These are phyloP conservation scores for Boechera divaricarpa DNA, from an alignment of 345 rosid genomes.

Conservation along the genomic window DNA sequence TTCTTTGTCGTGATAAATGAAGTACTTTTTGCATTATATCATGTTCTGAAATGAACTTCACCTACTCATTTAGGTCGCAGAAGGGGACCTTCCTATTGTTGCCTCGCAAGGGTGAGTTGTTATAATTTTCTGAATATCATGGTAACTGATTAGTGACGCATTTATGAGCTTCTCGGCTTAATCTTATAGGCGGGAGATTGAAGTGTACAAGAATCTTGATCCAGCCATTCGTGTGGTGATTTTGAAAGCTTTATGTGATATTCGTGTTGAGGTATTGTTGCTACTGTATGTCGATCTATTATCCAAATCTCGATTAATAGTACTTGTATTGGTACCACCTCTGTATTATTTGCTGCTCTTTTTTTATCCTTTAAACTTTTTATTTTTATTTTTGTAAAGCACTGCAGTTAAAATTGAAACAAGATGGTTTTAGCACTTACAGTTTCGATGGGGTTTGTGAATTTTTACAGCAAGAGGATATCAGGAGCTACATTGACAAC, in stretches of 20 bases:
- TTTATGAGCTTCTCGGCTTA: constrained; percentile 44
- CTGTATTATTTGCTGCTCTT: constrained; percentile 7
- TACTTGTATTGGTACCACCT: constrained; percentile 4
- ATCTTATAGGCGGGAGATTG: constrained; percentile 74
- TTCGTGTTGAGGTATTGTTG: constrained; percentile 90
- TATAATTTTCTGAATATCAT: constrained; percentile 35
- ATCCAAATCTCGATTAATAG: background rate
- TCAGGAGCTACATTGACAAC: constrained; percentile 85
- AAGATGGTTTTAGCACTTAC: constrained; percentile 8
- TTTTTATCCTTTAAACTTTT: background rate
- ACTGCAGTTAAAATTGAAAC: constrained; percentile 5
- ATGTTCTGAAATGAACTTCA: constrained; percentile 43
- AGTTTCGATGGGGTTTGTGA: constrained; percentile 29
- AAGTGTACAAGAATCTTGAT: constrained; percentile 82
- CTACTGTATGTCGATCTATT: constrained; percentile 8
- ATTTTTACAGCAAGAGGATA: constrained; percentile 92
- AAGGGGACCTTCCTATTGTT: constrained; percentile 95
- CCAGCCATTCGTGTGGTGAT: constrained; percentile 95
- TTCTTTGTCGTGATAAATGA: constrained; percentile 36
- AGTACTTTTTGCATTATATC: constrained; percentile 22
- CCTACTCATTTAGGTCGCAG: constrained; percentile 76
- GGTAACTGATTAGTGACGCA: constrained; percentile 3
- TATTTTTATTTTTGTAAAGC: background rate
- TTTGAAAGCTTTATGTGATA: constrained; percentile 95
- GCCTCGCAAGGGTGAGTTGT: constrained; percentile 93